Base-by-base conservation (phyloP, 352 stramenopile genomes). In the Phytophthora parvispora region DNA sequence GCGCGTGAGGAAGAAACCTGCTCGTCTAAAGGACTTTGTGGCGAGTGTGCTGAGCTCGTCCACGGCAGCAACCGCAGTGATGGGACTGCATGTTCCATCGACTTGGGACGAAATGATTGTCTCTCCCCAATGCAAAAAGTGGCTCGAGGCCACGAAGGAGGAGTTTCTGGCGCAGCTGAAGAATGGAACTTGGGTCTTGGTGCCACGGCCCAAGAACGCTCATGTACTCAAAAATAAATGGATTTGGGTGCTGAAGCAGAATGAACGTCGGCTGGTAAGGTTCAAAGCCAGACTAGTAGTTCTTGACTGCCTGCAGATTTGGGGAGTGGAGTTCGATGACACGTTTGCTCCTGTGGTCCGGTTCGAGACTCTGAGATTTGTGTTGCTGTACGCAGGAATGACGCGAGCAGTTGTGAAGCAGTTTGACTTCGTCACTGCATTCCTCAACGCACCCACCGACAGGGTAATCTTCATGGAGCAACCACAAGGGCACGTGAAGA, bases 211-310 rank as follows among this genome's bases (percentile, higher is more conserved):
- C 6, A 59, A 54, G 48, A 66, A 58, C 13, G 52, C 43, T 1
- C 61, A 69, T 28, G 52, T 68, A 3, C 48, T 68, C 3, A 68
- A 57, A n/a, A 43, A 48, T 24, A 68, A 62, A 57, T 68, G 43
- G 51, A 12, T 68, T 36, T 36, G 47, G 58, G n/a, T 45, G 4
- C 29, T 65, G 32, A 62, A 68, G 20, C 40, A 68, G 52, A 68
- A 68, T 25, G 51, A 68, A 7, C 12, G 29, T 10, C 28, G 47
- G 8, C 29, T 66, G 28, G 1, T 68, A 18, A 13, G 52, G 31
- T 68, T 68, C 32, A 62, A 58, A 16, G 43, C 52, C 22, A 15
- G 52, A 15, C 12, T 68, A 15, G 61, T 58, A 4, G 61, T 68
- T 18, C 27, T 53, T 0, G 42, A 52, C 36, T 68, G 61, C 15